Percentiles rank a stretch among this genome's conserved stretches.
Conservation (phyloP, 2,329 filamentous ascomycete species). For the Pseudocercospora fuligena region DNA sequence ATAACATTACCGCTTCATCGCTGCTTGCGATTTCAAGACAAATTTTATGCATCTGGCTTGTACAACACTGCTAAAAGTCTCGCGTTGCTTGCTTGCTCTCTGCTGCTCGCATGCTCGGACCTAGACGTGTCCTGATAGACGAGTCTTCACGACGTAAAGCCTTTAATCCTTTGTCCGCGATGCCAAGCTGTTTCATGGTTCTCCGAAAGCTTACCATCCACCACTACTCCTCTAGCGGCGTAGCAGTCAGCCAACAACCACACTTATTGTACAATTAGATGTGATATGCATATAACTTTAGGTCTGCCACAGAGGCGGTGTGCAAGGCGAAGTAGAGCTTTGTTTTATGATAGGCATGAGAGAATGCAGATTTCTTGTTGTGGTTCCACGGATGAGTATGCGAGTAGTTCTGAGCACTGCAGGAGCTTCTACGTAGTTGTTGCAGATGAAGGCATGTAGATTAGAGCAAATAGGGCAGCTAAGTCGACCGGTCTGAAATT, state of each 20-base stretch:
- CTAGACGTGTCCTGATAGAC: neutral
- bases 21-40: neutral
- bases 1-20: neutral
- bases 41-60: neutral
- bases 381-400: neutral
- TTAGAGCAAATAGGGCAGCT: neutral
- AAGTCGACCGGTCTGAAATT: neutral
- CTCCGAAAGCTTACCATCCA: constrained; percentile 1
- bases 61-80: neutral
- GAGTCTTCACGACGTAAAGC: neutral
- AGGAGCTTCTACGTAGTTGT: neutral
- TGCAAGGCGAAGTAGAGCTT: neutral
- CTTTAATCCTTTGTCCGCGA: neutral
- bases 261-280: neutral
- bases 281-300: neutral
- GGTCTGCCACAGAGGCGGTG: constrained; percentile 3
- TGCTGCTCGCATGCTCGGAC: neutral
- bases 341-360: neutral
- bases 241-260: constrained; percentile 1
- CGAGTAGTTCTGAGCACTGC: neutral
- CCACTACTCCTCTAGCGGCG: neutral
- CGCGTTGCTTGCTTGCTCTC: no score
- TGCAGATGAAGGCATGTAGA: neutral
- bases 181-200: neutral
- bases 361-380: neutral